Evolutionary conservation across 306 rosid genomes (phyloP).

Genomic region (Heteromeles arbutifolia): DNA sequence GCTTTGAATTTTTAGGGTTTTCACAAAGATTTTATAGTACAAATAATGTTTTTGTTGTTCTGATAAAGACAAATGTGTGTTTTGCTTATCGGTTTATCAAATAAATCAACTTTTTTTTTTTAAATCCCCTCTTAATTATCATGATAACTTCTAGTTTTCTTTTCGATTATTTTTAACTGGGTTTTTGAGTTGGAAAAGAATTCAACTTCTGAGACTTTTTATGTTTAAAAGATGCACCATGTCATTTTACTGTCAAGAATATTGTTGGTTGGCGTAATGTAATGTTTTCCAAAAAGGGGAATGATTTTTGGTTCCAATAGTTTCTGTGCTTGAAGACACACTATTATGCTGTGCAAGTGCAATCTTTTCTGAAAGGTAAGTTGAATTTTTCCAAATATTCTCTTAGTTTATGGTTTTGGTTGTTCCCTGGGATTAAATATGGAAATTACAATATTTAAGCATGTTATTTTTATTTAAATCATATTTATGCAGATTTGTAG

Average conservation of each 20-base stretch:
- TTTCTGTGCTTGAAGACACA: not conserved
- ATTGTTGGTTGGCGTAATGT: not conserved
- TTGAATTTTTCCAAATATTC: not conserved
- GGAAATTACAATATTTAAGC: not conserved
- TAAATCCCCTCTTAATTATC: not conserved
- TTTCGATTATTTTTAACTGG: not conserved
- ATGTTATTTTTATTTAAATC: not conserved
- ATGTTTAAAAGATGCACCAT: not conserved
- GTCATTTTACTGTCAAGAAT: not conserved
- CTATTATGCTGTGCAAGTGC: not conserved
- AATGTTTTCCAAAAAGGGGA: not conserved
- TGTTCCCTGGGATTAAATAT: not conserved
- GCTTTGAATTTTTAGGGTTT: not conserved
- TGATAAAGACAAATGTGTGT: too few species aligned
- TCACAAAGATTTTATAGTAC: not conserved
- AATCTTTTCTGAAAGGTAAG: constrained; percentile 1
- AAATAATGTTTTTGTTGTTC: not conserved
- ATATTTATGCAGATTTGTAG: constrained; percentile 19
- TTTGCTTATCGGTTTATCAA: not conserved
- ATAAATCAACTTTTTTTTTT: not conserved
- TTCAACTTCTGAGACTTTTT: not conserved
- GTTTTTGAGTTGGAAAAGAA: constrained; percentile 3
- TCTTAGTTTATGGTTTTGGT: not conserved
- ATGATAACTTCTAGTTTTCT: not conserved
- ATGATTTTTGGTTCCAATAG: not conserved